Base-by-base conservation (phyloP, 2,329 filamentous ascomycete species). In the Hymenoscyphus linearis region DNA sequence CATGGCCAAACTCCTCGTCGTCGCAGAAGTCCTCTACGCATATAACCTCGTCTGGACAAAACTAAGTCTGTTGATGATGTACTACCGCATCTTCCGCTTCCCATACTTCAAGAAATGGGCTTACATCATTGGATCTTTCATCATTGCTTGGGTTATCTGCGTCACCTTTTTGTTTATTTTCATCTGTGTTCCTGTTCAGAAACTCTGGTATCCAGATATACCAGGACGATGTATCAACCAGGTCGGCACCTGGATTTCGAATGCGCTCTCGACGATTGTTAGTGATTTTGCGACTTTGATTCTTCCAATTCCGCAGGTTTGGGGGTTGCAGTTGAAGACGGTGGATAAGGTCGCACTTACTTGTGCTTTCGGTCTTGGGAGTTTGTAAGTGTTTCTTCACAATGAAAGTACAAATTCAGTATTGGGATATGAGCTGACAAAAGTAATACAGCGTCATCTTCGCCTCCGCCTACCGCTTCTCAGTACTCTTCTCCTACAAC, bases 151-250 rank as follows among this genome's bases (percentile, higher is more conserved):
- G 79, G 76, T 76, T 34, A 70, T 82, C 35, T 74, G 73, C 60
- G 78, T 80, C 63, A 78, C 77, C 9, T 79, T 79, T 57, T 73
- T 81, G 47, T 79, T 77, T 68, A 76, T 82, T 61, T 83, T 84
- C 66, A 79, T 81, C 66, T 83, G 81, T 70, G 73, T 76, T 0
- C 81, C 80, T 0, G 75, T 82, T 6, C 67, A 76, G 55, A 82
- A 80, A 67, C 70, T 79, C 0, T 83, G 80, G 80, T 74, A 80
- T 25, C 75, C 75, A 0, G 66, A 74, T 0, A 59, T 80, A 0
- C 76, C 78, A 0, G 80, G 80, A 12, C 69, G 67, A 3, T 83
- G 81, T 65, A 79, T 82, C 65, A 73, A 80, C 67, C 76, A 80
- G 26, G 77, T 80, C 52, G 78, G 71, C 4, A 78, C 77, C 0